A percentile compares a stretch with the other conserved stretches of the same genome.
Evolutionary conservation across 2,329 filamentous ascomycete genomes (phyloP).

Genomic region (Sordariomycetes sp.): DNA sequence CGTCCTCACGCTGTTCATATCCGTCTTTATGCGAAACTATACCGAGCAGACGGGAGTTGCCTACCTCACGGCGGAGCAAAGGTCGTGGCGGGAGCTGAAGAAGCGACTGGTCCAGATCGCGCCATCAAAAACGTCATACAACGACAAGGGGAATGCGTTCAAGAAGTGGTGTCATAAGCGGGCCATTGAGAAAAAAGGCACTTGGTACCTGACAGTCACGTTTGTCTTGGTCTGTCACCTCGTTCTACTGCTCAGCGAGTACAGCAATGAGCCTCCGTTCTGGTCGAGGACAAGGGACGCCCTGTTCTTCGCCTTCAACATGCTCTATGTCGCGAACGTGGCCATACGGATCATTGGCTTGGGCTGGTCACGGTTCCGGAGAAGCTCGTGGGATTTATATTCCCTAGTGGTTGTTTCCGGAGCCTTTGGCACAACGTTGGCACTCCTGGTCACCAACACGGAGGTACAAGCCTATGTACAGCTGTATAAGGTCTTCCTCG

Average conservation of each 20-base stretch:
- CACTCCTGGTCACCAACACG: constrained; percentile 54
- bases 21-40: constrained; percentile 99
- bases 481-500: constrained; percentile 87
- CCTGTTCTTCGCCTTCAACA: constrained; percentile 68
- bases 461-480: constrained; percentile 54
- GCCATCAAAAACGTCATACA: constrained; percentile 82
- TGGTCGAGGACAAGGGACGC: constrained; percentile 63
- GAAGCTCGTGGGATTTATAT: constrained; percentile 92
- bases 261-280: constrained; percentile 55
- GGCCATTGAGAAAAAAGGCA: constrained; percentile 85
- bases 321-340: constrained; percentile 75
- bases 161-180: constrained; percentile 91
- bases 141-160: constrained; percentile 63
- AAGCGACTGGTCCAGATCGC: constrained; percentile 88
- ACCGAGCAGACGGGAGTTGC: constrained; percentile 97
- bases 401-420: constrained; percentile 69
- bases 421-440: constrained; percentile 65
- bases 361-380: constrained; percentile 81
- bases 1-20: constrained; percentile 92
- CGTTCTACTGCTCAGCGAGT: constrained; percentile 73
- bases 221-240: constrained; percentile 70
- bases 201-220: constrained; percentile 80
- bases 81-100: constrained; percentile 89
- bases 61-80: constrained; percentile 87
- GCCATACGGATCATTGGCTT: constrained; percentile 74